Evolutionary conservation across 305 asterid genomes (phyloP), one percentile per base, ranked within the genome.

Genomic region (Plantago coronopus): DNA sequence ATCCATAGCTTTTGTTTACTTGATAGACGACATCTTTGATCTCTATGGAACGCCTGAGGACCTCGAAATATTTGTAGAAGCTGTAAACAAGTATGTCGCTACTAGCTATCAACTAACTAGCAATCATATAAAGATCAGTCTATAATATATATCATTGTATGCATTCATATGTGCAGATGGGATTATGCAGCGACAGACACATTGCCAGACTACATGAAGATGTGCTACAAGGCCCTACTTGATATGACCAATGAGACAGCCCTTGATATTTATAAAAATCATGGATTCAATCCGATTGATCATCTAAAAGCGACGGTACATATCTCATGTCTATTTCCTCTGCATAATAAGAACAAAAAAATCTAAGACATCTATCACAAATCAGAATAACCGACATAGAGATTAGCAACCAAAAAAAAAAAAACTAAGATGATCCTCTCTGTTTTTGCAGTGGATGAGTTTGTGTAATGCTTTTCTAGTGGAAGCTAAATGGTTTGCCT

Each of bases 21-120:
- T 70, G 3, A 75, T 85, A 0, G 95, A 85, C 45, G 94, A 85
- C 20, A 75, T 86, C 18, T 85, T 81, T 47, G 86, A 85, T 62
- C 63, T 85, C 21, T 71, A 77, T 31, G 91, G 77, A 4, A 69
- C 76, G 8, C 29, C 69, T 1, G 54, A 74, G 17, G 71, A 86
- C 7, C 73, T 81, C 43, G 55, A 65, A 58, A 63, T 57, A 23
- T 77, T 85, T 70, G 67, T 82, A 0, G 53, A 72, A 59, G 85
- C 80, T 10, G 69, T 85, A 0, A 63, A 69, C 18, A 79, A 76
- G 88, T 81, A 74, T 2, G 18, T 15, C 4, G n/a, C 10, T 16
- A 19, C 18, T 17, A 13, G 3, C 14, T 31, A n/a, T n/a, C n/a
- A n/a, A n/a, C n/a, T n/a, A n/a, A n/a, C 12, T 27, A 27, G 8